phyloP scores from a whole-genome alignment of 768 basidiomycete species.

The Polyporus arcularius region DNA sequence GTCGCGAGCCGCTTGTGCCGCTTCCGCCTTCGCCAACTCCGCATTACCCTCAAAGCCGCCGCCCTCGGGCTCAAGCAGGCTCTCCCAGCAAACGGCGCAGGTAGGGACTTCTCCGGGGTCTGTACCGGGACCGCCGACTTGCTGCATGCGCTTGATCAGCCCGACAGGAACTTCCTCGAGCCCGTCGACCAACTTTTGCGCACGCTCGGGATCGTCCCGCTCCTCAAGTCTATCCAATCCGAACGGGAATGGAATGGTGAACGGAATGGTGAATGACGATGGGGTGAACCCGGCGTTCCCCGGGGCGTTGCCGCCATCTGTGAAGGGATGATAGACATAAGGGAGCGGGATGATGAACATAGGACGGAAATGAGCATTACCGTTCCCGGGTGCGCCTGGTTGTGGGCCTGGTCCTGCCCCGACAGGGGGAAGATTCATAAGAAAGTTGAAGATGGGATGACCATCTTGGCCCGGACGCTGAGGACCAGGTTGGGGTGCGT shows the following conservation, averaged over 20 bases:
- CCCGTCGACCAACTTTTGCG: slow-evolving; percentile 60
- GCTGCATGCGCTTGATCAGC: slow-evolving; percentile 63
- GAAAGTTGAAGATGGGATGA: slow-evolving; percentile 26
- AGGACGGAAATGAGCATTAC: slow-evolving; percentile 6
- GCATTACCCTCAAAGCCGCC: slow-evolving; percentile 32
- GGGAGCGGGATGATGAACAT: not conserved
- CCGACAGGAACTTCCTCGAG: slow-evolving; percentile 69
- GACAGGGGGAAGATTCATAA: slow-evolving; percentile 35
- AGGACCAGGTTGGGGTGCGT: too few species aligned
- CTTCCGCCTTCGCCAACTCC: slow-evolving; percentile 10
- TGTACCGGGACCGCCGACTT: slow-evolving; percentile 38
- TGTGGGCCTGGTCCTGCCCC: slow-evolving; percentile 4
- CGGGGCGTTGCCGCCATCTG: slow-evolving; percentile 13
- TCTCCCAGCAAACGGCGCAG: slow-evolving; percentile 81
- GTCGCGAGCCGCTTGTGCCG: slow-evolving; percentile 14
- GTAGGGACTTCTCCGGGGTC: slow-evolving; percentile 37
- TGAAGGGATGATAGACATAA: slow-evolving; percentile 5
- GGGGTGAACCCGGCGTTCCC: slow-evolving; percentile 22
- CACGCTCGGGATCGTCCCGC: slow-evolving; percentile 67
- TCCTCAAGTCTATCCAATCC: slow-evolving; percentile 31
- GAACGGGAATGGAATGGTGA: slow-evolving; percentile 19
- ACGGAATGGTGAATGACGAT: slow-evolving; percentile 22
- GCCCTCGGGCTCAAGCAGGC: slow-evolving; percentile 49
- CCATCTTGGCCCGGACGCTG: not conserved
- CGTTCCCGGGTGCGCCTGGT: slow-evolving; percentile 17